A percentile compares a stretch with the other conserved stretches of the same genome.
Evolutionary conservation across 1,284 basidiomycete genomes (phyloP).

Genomic region (Apiotrichum mycotoxinovorans): DNA sequence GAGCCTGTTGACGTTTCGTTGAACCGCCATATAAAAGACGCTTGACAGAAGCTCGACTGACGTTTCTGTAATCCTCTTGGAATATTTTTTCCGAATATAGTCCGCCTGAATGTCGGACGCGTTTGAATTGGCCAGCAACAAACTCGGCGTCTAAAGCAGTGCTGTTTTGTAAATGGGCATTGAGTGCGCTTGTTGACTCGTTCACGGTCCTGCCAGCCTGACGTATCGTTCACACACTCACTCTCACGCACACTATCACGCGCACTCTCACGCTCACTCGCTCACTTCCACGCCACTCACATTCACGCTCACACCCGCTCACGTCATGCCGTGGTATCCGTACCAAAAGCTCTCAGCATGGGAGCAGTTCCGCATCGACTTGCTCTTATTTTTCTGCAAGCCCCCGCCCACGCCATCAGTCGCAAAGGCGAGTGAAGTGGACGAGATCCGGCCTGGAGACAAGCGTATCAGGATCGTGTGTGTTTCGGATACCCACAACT

Average conservation of each 20-base stretch:
- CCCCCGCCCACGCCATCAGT: neutral
- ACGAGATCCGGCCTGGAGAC: neutral
- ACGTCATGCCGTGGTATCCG: neutral
- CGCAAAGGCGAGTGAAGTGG: neutral
- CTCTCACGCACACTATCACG: neutral
- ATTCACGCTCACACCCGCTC: neutral
- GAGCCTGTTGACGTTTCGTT: too few species aligned
- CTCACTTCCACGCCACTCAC: neutral
- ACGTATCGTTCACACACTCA: too few species aligned
- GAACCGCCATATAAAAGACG: too few species aligned
- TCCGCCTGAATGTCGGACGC: too few species aligned
- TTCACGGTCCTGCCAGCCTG: too few species aligned
- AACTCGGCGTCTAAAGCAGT: too few species aligned
- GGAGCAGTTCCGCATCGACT: neutral
- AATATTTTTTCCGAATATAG: too few species aligned
- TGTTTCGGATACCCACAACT: constrained; percentile 3
- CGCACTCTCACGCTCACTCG: neutral
- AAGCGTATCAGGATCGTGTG: neutral
- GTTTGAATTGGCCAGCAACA: too few species aligned
- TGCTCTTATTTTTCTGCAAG: neutral
- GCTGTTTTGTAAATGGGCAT: too few species aligned
- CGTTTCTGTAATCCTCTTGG: too few species aligned
- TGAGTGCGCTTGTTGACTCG: too few species aligned
- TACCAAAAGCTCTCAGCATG: neutral
- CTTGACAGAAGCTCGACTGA: too few species aligned